Percentiles rank a stretch among this genome's conserved stretches.
Evolutionary conservation across 2,329 filamentous ascomycete genomes (phyloP).

Genomic region (Exophiala sp.): DNA sequence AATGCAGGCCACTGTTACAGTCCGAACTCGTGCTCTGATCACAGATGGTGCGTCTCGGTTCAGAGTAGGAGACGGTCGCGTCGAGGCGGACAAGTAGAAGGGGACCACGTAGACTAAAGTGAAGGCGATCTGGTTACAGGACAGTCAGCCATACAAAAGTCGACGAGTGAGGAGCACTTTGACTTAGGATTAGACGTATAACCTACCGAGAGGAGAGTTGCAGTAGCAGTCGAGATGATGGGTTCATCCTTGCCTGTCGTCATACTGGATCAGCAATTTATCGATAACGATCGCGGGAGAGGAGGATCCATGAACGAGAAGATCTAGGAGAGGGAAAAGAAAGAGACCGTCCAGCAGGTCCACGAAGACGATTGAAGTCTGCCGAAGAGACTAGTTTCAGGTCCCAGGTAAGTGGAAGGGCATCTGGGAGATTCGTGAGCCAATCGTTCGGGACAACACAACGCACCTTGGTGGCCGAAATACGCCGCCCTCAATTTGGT

Average conservation of each 20-base stretch:
- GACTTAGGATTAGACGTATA: conserved; percentile 1
- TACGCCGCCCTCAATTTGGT: conserved; percentile 19
- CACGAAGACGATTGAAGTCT: neutral
- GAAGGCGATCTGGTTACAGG: conserved; percentile 56
- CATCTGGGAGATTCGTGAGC: conserved; percentile 2
- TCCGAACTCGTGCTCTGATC: conserved; percentile 77
- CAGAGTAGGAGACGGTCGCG: conserved; percentile 70
- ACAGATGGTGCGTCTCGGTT: conserved; percentile 84
- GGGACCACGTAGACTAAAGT: conserved; percentile 86
- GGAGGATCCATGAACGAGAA: neutral
- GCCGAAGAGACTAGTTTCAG: conserved; percentile 23
- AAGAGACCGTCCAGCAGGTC: neutral
- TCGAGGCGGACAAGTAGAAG: conserved; percentile 75
- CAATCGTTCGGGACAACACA: conserved; percentile 16
- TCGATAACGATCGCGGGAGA: conserved; percentile 11
- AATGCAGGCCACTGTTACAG: conserved; percentile 69
- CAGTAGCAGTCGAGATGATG: conserved; percentile 35
- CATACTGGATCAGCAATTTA: conserved; percentile 12
- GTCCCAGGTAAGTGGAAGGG: neutral
- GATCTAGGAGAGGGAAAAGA: neutral
- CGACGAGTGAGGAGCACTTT: neutral
- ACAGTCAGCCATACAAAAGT: neutral
- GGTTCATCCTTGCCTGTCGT: conserved; percentile 34
- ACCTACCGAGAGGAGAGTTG: conserved; percentile 38
- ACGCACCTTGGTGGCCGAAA: conserved; percentile 23